Conservation (phyloP, 129 eudicot species). For the Saposhnikovia divaricata region DNA sequence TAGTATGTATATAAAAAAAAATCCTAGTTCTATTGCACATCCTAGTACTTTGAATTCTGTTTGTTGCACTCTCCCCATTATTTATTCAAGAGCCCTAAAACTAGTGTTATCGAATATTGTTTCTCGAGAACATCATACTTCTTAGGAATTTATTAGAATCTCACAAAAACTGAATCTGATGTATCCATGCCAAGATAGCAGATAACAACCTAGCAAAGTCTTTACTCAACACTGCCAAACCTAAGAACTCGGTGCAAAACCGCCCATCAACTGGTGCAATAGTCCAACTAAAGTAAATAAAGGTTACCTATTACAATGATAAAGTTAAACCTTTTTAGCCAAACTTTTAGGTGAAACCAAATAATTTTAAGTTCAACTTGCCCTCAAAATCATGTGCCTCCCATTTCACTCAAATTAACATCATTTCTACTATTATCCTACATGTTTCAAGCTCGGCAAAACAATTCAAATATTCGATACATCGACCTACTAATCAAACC, state of each 20-base stretch:
- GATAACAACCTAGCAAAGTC: background rate
- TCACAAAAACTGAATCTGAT: background rate
- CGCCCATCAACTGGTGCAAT: background rate
- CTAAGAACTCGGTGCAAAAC: background rate
- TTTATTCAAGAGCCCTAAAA: background rate
- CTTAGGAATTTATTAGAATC: background rate
- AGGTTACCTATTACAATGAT: background rate
- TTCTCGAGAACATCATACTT: background rate
- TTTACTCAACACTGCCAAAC: background rate
- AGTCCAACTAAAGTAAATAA: too few relatives aligned
- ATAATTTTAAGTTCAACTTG: background rate
- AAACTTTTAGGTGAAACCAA: background rate
- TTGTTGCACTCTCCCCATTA: too few relatives aligned
- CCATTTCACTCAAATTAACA: too few relatives aligned
- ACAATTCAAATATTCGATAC: background rate
- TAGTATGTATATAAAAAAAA: background rate
- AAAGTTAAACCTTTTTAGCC: background rate
- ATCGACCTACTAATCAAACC: background rate
- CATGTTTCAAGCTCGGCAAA: background rate
- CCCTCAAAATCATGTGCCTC: background rate
- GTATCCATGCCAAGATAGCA: background rate
- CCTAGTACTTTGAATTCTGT: background rate
- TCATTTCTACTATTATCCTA: background rate
- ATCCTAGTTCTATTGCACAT: background rate
- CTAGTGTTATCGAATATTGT: background rate